Conservation (phyloP, 805 yeast genomes). For the Candida germanica region DNA sequence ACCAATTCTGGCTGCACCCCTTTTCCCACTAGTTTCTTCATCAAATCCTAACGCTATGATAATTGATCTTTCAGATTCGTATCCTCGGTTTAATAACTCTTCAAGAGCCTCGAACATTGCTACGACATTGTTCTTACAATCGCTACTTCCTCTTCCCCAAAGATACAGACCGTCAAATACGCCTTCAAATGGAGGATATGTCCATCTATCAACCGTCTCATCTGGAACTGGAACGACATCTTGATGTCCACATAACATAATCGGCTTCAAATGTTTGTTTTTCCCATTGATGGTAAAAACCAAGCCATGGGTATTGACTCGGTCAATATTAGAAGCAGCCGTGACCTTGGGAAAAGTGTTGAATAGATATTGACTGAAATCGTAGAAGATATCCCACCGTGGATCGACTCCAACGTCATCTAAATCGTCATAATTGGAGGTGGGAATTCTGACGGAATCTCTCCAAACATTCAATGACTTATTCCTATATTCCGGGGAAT, state of each 20-base stretch:
- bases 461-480: constrained; percentile 7
- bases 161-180: constrained; percentile 61
- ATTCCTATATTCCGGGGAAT: constrained; percentile 7
- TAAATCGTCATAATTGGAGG: constrained; percentile 9
- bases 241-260: constrained; percentile 69
- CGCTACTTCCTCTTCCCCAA: constrained; percentile 79
- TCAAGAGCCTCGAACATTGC: constrained; percentile 68
- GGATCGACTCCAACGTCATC: constrained; percentile 11
- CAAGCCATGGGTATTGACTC: constrained; percentile 61
- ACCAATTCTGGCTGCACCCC: constrained; percentile 58
- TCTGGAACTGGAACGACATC: constrained; percentile 77
- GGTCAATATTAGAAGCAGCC: constrained; percentile 46
- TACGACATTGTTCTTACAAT: constrained; percentile 68
- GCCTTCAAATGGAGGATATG: constrained; percentile 57
- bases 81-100: constrained; percentile 50
- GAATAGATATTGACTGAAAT: constrained; percentile 52
- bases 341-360: constrained; percentile 53
- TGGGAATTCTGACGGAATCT: constrained; percentile 11
- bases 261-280: constrained; percentile 54
- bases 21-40: constrained; percentile 66
- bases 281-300: constrained; percentile 62
- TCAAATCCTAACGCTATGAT: constrained; percentile 72
- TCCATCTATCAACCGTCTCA: constrained; percentile 58
- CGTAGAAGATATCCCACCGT: constrained; percentile 38
- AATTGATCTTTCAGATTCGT: constrained; percentile 57